Base-by-base conservation (phyloP, 2,329 filamentous ascomycete genomes). In the Paracamarosporium sp. region DNA sequence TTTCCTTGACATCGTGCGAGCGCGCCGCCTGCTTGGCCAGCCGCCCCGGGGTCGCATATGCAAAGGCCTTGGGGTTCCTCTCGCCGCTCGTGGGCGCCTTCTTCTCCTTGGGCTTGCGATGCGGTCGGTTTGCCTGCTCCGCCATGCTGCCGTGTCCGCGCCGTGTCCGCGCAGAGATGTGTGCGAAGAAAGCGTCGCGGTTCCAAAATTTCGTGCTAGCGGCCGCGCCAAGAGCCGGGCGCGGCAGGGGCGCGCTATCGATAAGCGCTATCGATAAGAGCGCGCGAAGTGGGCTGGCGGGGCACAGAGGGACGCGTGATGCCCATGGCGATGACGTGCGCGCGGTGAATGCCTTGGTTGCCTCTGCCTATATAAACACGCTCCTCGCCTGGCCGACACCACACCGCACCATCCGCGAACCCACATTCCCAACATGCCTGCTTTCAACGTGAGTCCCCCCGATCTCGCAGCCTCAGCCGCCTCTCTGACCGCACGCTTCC, bases 61-160 rank as follows among this genome's bases (percentile, higher is more conserved):
- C 90, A 77, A 97, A 97, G 13, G 93, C 93, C 80, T 97, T 97
- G 2, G 92, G 91, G 74, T 97, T 97, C 62, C 82, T 83, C 54
- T 91, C 91, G 88, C 62, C 69, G 58, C 87, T 88, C 41, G 88
- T 78, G 71, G 82, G 83, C 77, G 89, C 86, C 83, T 96, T 96
- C 83, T 96, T 96, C 80, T 95, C 91, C 79, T 97, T 97, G 28
- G 88, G 82, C 72, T 91, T 88, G 71, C 93, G 86, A 83, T 98
- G 94, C 70, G 92, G 86, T 79, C 92, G 88, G 73, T 98, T 93
- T 43, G 85, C 78, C 81, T 97, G 93, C 17, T 57, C 86, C 75
- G 93, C 90, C 72, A 75, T 74, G 11, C 44, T 56, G 28, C 20
- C 40, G n/a, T n/a, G n/a, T n/a, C n/a, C n/a, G n/a, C n/a, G n/a